phyloP scores from a whole-genome alignment of 2,329 filamentous ascomycete genomes.

The Berkeleyomyces rouxiae region DNA sequence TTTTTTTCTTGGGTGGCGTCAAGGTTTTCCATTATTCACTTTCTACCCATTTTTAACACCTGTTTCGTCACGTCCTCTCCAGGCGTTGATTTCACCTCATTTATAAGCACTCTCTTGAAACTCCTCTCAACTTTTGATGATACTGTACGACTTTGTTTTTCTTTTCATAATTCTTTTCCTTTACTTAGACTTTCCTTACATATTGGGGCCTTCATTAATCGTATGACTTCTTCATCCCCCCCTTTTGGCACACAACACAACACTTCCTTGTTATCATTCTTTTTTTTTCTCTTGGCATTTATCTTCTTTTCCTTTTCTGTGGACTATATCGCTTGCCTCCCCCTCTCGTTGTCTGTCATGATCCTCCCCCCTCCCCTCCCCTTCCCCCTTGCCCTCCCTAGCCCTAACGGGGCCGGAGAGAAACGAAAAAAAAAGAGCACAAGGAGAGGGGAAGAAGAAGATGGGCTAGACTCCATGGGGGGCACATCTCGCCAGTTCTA shows the following conservation, averaged over 20 bases:
- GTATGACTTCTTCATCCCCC: background rate
- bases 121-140: background rate
- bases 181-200: background rate
- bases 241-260: background rate
- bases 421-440: too few relatives aligned
- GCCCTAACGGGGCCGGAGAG: too few relatives aligned
- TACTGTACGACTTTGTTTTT: background rate
- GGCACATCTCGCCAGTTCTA: too few relatives aligned
- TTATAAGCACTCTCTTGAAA: background rate
- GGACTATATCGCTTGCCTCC: too few relatives aligned
- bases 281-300: background rate
- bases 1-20: background rate
- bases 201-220: background rate
- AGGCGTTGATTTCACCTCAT: constrained; percentile 1
- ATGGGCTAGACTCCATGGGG: too few relatives aligned
- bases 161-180: background rate
- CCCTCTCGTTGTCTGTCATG: too few relatives aligned
- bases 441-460: too few relatives aligned
- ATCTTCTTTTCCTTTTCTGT: too few relatives aligned
- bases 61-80: constrained; percentile 3
- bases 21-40: constrained; percentile 6
- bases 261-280: background rate
- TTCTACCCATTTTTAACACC: constrained; percentile 2
- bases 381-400: too few relatives aligned
- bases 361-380: too few relatives aligned